Conservation (phyloP, 306 rosid species). For the Dryas octopetala region DNA sequence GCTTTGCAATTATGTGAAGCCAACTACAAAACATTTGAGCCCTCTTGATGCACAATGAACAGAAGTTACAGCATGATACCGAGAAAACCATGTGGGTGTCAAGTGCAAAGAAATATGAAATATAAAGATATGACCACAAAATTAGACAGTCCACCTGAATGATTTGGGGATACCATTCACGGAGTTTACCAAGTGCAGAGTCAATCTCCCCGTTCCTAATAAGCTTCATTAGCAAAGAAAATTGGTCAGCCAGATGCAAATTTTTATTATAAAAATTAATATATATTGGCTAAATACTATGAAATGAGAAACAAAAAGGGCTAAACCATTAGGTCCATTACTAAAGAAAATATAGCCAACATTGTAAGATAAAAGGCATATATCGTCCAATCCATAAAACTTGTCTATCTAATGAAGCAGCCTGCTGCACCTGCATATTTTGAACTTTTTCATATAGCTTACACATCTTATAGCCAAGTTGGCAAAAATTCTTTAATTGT, state of each 20-base stretch:
- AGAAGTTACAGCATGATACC: neutral
- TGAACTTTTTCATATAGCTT: neutral
- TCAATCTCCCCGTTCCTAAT: conserved; percentile 88
- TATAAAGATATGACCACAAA: neutral
- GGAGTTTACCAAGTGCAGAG: conserved; percentile 68
- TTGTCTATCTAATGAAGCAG: neutral
- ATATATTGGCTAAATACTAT: too few species aligned
- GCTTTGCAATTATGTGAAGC: neutral
- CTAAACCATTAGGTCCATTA: neutral
- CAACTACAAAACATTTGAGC: neutral
- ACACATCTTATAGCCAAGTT: neutral
- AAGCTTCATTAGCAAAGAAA: conserved; percentile 57
- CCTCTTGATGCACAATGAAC: neutral
- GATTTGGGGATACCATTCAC: conserved; percentile 94
- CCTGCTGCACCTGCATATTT: neutral
- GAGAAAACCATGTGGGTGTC: neutral
- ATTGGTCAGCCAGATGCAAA: conserved; percentile 29
- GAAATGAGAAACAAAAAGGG: neutral
- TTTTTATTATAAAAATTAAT: conserved; percentile 19
- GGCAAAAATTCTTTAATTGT: neutral
- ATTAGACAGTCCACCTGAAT: conserved; percentile 65
- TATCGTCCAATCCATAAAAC: neutral
- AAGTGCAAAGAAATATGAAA: conserved; percentile 7
- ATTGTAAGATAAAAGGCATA: neutral
- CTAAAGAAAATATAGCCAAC: neutral